Evolutionary conservation across 192 early-diverging fungal genomes (phyloP).

Genomic region (Dissophora ornata): DNA sequence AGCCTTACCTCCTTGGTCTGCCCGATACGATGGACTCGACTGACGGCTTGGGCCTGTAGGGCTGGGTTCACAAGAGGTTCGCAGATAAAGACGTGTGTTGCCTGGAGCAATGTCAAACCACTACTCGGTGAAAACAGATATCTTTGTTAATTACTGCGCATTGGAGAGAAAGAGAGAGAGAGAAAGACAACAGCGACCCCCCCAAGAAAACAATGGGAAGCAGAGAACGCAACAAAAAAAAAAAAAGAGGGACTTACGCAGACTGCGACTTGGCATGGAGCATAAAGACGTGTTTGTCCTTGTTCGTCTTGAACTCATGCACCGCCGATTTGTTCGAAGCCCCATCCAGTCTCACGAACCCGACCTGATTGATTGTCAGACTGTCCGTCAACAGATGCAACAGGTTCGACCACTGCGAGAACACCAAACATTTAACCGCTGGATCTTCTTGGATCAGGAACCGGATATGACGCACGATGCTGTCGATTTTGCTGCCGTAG

Average conservation of each 20-base stretch:
- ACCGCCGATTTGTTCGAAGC: conserved; percentile 25
- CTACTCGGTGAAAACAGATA: too few relatives aligned
- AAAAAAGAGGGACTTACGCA: conserved; percentile 28
- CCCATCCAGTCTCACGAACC: conserved; percentile 45
- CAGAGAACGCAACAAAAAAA: not conserved
- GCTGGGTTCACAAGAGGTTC: conserved; percentile 56
- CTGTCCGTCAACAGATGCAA: conserved; percentile 40
- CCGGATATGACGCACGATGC: conserved; percentile 56
- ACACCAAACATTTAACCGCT: conserved; percentile 51
- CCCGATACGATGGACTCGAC: conserved; percentile 59
- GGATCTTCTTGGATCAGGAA: conserved; percentile 35
- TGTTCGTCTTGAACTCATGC: conserved; percentile 34
- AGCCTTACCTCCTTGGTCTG: conserved; percentile 51
- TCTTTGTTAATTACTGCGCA: too few relatives aligned
- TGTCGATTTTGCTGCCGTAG: conserved; percentile 56
- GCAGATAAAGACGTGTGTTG: conserved; percentile 56
- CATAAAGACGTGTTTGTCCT: conserved; percentile 50
- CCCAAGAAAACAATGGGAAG: too few relatives aligned
- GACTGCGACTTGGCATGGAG: conserved; percentile 57
- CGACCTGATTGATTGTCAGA: conserved; percentile 46
- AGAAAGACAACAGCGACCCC: too few relatives aligned
- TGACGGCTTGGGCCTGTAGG: conserved; percentile 57
- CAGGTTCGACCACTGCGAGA: conserved; percentile 58
- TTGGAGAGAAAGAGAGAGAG: too few relatives aligned
- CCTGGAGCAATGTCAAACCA: conserved; percentile 53